Conservation (phyloP, 2,329 filamentous ascomycete species). For the Fusarium guadeloupense region DNA sequence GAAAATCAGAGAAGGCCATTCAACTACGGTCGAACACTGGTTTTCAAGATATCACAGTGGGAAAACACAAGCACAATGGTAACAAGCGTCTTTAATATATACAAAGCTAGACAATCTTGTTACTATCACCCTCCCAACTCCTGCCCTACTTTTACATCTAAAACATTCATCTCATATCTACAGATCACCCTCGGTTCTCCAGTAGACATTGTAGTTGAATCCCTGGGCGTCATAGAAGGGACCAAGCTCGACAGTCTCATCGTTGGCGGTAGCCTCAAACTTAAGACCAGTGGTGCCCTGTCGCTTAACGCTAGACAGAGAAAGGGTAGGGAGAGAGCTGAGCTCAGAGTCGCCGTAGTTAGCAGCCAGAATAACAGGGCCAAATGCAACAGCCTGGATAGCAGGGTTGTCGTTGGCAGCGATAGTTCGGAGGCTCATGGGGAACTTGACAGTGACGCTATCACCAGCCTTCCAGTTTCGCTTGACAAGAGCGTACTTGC, state of each 20-base stretch:
- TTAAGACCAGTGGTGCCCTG: conserved; percentile 36
- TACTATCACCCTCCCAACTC: neutral
- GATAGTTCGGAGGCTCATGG: conserved; percentile 55
- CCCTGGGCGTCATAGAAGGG: conserved; percentile 55
- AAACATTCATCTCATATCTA: neutral
- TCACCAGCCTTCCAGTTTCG: conserved; percentile 57
- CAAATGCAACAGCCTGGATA: conserved; percentile 58
- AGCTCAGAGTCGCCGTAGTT: conserved; percentile 53
- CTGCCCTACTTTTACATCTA: neutral
- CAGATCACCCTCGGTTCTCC: conserved; percentile 39
- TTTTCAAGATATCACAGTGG: too few relatives aligned
- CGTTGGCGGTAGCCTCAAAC: conserved; percentile 48
- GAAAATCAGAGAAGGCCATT: too few relatives aligned
- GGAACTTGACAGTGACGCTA: conserved; percentile 53
- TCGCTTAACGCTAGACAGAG: conserved; percentile 43
- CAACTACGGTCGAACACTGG: too few relatives aligned
- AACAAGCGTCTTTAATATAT: too few relatives aligned
- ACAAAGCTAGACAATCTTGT: too few relatives aligned
- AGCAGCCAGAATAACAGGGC: conserved; percentile 56
- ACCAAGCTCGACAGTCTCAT: conserved; percentile 45
- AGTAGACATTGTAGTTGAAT: conserved; percentile 56
- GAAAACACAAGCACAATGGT: too few relatives aligned
- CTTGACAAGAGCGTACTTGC: conserved; percentile 53
- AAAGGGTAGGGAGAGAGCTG: conserved; percentile 43
- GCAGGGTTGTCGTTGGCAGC: conserved; percentile 57